phyloP scores from a whole-genome alignment of 352 stramenopile species.

The Globisporangium spiculum region DNA sequence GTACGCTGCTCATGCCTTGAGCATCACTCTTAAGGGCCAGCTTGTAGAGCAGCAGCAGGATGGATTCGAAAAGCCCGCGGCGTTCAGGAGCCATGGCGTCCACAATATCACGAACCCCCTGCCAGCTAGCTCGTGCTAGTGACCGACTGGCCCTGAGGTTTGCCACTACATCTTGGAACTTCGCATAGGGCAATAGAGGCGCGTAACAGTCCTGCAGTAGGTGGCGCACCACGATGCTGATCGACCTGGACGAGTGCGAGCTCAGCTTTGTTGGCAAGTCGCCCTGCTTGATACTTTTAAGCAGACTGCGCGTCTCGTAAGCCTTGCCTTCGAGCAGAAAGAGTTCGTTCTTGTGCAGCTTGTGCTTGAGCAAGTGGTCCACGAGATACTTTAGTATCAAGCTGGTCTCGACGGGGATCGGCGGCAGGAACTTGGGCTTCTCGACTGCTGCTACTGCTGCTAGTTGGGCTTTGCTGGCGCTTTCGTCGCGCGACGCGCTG shows the following conservation, averaged over 20 bases:
- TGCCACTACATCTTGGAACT: constrained; percentile 6
- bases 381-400: constrained; percentile 30
- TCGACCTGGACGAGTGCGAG: constrained; percentile 29
- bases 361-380: constrained; percentile 31
- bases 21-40: constrained; percentile 22
- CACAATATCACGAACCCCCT: constrained; percentile 5
- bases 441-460: not conserved
- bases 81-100: constrained; percentile 16
- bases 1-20: not conserved
- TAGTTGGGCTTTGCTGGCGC: not conserved
- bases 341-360: constrained; percentile 37
- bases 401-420: constrained; percentile 23
- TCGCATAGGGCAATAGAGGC: constrained; percentile 23
- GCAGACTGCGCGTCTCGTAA: constrained; percentile 20
- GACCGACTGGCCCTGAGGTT: not conserved
- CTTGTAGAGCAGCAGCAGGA: constrained; percentile 30
- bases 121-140: not conserved
- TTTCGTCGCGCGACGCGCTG: not conserved
- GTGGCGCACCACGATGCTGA: constrained; percentile 24
- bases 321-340: constrained; percentile 26
- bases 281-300: constrained; percentile 20
- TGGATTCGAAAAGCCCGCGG: constrained; percentile 24
- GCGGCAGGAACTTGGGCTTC: constrained; percentile 12
- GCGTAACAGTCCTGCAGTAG: constrained; percentile 22
- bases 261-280: constrained; percentile 23